phyloP scores from a whole-genome alignment of 1,284 basidiomycete genomes.

The Hymenochaete sp. region DNA sequence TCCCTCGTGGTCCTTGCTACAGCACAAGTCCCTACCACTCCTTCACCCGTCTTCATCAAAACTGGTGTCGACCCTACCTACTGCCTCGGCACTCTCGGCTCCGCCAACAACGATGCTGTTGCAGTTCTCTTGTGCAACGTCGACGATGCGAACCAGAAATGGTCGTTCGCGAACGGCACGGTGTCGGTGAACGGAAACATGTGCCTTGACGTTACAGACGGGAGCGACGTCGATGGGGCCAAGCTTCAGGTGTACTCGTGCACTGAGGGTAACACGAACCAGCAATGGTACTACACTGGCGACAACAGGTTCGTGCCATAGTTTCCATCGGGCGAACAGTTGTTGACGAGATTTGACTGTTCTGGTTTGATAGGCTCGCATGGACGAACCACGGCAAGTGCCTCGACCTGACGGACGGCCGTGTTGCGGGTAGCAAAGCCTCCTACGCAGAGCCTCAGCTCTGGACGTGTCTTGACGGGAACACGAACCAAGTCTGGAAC shows the following conservation, averaged over 20 bases:
- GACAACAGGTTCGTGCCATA: slow-evolving; percentile 26
- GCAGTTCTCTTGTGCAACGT: slow-evolving; percentile 37
- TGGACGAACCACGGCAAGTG: slow-evolving; percentile 43
- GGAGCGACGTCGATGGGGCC: slow-evolving; percentile 32
- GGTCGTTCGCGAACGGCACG: slow-evolving; percentile 34
- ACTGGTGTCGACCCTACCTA: slow-evolving; percentile 34
- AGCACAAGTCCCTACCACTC: slow-evolving; percentile 13
- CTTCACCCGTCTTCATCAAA: slow-evolving; percentile 30
- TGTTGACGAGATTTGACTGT: not conserved
- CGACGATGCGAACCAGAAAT: slow-evolving; percentile 31
- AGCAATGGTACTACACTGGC: slow-evolving; percentile 37
- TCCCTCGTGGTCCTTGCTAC: slow-evolving; percentile 3
- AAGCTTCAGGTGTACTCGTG: slow-evolving; percentile 44
- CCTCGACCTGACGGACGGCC: slow-evolving; percentile 37
- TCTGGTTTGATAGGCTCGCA: slow-evolving; percentile 26
- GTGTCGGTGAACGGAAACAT: slow-evolving; percentile 34
- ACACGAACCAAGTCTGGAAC: slow-evolving; percentile 42
- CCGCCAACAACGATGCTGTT: slow-evolving; percentile 37
- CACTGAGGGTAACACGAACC: slow-evolving; percentile 29
- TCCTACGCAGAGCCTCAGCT: too few species aligned
- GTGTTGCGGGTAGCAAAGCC: slow-evolving; percentile 33
- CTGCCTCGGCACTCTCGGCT: slow-evolving; percentile 40
- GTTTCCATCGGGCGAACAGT: not conserved
- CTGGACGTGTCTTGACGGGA: slow-evolving; percentile 32
- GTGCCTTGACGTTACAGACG: slow-evolving; percentile 38